phyloP scores from a whole-genome alignment of 2,329 filamentous ascomycete species.

The Apiospora arundinis region DNA sequence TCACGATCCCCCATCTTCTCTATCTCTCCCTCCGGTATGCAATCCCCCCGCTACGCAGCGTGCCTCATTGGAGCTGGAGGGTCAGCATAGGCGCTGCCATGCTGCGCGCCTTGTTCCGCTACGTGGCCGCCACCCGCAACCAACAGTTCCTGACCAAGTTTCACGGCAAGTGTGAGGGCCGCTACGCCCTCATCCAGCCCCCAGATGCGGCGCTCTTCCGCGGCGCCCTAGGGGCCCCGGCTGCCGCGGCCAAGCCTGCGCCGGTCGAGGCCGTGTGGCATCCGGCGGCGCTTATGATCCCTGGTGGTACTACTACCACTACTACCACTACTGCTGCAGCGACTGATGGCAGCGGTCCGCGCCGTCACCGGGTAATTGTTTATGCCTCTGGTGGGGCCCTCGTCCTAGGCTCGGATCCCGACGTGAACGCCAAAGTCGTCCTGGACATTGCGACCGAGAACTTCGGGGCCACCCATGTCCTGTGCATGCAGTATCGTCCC shows the following conservation, averaged over 20 bases:
- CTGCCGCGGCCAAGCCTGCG: slow-evolving; percentile 25
- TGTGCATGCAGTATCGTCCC: slow-evolving; percentile 30
- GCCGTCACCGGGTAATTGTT: slow-evolving; percentile 11
- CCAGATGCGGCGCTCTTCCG: slow-evolving; percentile 20
- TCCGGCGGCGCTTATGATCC: not conserved
- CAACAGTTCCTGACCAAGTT: slow-evolving; percentile 27
- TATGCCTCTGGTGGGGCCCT: slow-evolving; percentile 28
- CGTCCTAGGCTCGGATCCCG: slow-evolving; percentile 28
- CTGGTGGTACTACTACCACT: not conserved
- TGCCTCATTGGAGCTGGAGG: slow-evolving; percentile 29
- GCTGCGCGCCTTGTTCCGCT: slow-evolving; percentile 25
- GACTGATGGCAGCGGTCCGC: not conserved
- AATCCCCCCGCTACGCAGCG: slow-evolving; percentile 27
- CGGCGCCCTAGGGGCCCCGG: slow-evolving; percentile 24
- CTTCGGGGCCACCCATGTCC: slow-evolving; percentile 23
- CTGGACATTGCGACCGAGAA: slow-evolving; percentile 22
- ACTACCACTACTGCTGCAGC: not conserved
- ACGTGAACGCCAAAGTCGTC: slow-evolving; percentile 15
- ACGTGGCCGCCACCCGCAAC: slow-evolving; percentile 24
- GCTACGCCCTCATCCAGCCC: slow-evolving; percentile 27
- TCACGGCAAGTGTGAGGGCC: slow-evolving; percentile 24
- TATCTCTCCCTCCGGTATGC: slow-evolving; percentile 27
- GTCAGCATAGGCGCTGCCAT: slow-evolving; percentile 25
- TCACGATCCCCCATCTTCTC: slow-evolving; percentile 19
- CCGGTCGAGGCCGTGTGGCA: slow-evolving; percentile 29